Evolutionary conservation across 768 basidiomycete species (phyloP).

Genomic region (Boletus pseudopeckii): DNA sequence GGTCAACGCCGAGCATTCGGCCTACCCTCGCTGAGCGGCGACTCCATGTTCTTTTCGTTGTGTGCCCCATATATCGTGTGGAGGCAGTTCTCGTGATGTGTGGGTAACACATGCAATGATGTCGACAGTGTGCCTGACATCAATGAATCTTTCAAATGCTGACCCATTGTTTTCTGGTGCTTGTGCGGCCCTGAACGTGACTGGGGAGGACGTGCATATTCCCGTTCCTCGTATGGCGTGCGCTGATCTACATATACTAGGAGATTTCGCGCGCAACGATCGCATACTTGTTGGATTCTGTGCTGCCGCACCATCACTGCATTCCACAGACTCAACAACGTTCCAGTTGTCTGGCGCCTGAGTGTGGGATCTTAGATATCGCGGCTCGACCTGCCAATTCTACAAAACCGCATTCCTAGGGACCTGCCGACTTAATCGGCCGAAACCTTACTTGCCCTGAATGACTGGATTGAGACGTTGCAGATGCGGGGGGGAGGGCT

Average conservation of each 20-base stretch:
- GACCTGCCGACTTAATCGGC: neutral
- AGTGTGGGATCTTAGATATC: neutral
- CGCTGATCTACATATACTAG: too few relatives aligned
- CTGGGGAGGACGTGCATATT: neutral
- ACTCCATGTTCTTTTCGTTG: neutral
- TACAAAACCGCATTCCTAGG: neutral
- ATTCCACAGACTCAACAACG: neutral
- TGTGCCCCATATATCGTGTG: neutral
- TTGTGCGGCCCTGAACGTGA: neutral
- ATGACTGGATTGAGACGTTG: neutral
- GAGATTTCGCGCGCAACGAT: neutral
- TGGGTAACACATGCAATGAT: neutral
- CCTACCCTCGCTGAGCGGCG: neutral
- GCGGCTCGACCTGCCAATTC: neutral
- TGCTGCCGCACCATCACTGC: neutral
- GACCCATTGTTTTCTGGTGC: neutral
- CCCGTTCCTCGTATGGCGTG: neutral
- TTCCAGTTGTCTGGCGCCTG: neutral
- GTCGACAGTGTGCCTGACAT: neutral
- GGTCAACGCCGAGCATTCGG: neutral
- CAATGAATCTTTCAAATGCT: neutral
- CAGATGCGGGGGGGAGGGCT: neutral
- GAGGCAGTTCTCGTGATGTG: neutral
- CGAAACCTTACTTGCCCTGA: constrained; percentile 8
- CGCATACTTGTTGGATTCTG: neutral